Percentiles rank a stretch among this genome's conserved stretches.
phyloP scores from a whole-genome alignment of 257 asterid genomes.

The Jacaranda mimosifolia region DNA sequence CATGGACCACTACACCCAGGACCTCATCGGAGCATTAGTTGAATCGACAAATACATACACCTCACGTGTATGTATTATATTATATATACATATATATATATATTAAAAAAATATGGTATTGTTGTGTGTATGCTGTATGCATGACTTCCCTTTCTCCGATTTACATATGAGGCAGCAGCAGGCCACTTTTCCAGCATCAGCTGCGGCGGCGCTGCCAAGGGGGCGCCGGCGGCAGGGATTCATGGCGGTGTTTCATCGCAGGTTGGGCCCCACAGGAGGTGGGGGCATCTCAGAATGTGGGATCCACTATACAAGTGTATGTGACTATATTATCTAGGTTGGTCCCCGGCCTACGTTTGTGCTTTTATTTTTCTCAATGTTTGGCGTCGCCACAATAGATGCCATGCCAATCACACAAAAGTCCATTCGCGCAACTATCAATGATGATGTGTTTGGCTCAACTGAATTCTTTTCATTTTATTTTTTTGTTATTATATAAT shows the following conservation, averaged over 20 bases:
- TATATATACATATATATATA: not conserved
- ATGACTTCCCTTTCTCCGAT: not conserved
- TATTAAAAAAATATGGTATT: not conserved
- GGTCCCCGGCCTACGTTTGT: constrained; percentile 23
- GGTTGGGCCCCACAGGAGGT: constrained; percentile 22
- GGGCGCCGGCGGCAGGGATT: constrained; percentile 29
- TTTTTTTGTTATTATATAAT: not conserved
- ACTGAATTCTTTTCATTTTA: not conserved
- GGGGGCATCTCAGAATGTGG: constrained; percentile 19
- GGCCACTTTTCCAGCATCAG: constrained; percentile 4
- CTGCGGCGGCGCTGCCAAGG: constrained; percentile 31
- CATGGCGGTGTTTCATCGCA: constrained; percentile 13
- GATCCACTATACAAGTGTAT: not conserved
- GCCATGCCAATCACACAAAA: constrained; percentile 33
- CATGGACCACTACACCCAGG: constrained; percentile 39
- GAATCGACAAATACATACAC: constrained; percentile 15
- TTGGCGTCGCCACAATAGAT: constrained; percentile 30
- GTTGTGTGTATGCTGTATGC: not conserved
- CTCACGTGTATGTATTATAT: not conserved
- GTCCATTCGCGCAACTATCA: constrained; percentile 17
- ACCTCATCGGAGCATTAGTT: constrained; percentile 29
- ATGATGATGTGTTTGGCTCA: constrained; percentile 19
- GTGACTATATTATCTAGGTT: constrained; percentile 22
- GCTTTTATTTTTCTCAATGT: not conserved
- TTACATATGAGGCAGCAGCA: not conserved